Base-by-base conservation (phyloP, 495 filamentous ascomycete species). In the Schizothecium vesticola region DNA sequence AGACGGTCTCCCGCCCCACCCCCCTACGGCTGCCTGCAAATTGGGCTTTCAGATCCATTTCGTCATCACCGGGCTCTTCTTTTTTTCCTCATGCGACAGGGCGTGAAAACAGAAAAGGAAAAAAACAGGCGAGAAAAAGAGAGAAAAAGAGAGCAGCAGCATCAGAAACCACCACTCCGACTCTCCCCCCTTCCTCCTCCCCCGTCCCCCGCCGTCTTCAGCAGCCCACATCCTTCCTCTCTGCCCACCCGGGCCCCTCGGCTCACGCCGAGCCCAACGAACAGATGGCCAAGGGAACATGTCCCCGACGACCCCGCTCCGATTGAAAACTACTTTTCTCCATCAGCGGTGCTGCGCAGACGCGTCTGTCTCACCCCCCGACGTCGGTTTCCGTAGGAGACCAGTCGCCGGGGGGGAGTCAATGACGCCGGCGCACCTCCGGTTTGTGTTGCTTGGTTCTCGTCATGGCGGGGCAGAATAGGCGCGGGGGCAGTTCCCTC, bases 31-130 rank as follows among this genome's bases (percentile, higher is more conserved):
- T 86, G 82, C 75, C 83, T 87, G 80, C 85, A 86, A 86, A 84
- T 87, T 86, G 86, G 85, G 85, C 84, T 86, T 87, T 85, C 85
- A 85, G 84, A 83, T 80, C 80, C 66, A 82, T 82, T 51, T 19
- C 73, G 76, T 87, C 85, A 87, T 87, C 85, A 87, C 76, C 65
- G 82, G 83, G 84, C 72, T 12, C 19, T 61, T 61, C 67, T 74
- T 68, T 76, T 75, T 71, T 78, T 69, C 68, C 36, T 63, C 23
- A 61, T 64, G 23, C 33, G 22, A 71, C 43, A 55, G 22, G 12
- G 63, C 31, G 66, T 56, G 58, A 68, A 63, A 58, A 10, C 22
- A 23, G 31, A 10, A 59, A 29, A 26, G 21, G 21, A 59, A 65
- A 60, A 56, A 65, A 57, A 63, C 59, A 63, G 61, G 28, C 66